A percentile compares a stretch with the other conserved stretches of the same genome.
Evolutionary conservation across 768 basidiomycete genomes (phyloP).

Genomic region (Cystoderma amianthinum): DNA sequence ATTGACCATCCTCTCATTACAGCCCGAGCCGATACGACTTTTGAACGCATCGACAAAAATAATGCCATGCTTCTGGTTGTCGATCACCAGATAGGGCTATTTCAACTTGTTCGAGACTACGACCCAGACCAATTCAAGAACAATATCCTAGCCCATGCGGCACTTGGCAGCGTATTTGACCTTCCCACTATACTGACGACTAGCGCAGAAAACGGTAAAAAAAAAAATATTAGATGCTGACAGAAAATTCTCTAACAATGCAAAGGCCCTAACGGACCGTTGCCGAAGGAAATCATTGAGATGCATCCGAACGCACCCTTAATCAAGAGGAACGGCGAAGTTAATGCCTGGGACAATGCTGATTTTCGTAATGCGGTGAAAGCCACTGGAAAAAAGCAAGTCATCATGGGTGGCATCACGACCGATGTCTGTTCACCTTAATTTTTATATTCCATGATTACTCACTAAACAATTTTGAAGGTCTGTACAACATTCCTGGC

Average conservation of each 20-base stretch:
- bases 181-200: slow-evolving; percentile 40
- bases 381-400: slow-evolving; percentile 41
- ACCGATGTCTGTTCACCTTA: slow-evolving; percentile 30
- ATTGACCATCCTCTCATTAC: too few relatives aligned
- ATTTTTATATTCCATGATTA: background rate
- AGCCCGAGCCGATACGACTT: too few relatives aligned
- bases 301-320: slow-evolving; percentile 37
- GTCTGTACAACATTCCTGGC: slow-evolving; percentile 44
- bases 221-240: too few relatives aligned
- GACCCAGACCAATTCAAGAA: slow-evolving; percentile 29
- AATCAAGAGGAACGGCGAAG: slow-evolving; percentile 41
- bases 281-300: slow-evolving; percentile 34
- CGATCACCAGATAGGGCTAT: slow-evolving; percentile 43
- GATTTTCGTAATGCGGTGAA: slow-evolving; percentile 39
- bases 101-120: slow-evolving; percentile 36
- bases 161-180: slow-evolving; percentile 34
- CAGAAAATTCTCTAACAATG: background rate
- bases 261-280: slow-evolving; percentile 40
- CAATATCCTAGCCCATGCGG: slow-evolving; percentile 41
- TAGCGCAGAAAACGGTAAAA: slow-evolving; percentile 32
- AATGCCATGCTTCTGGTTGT: slow-evolving; percentile 35
- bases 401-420: slow-evolving; percentile 42
- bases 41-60: slow-evolving; percentile 36
- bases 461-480: slow-evolving; percentile 12
- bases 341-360: slow-evolving; percentile 44